phyloP scores from a whole-genome alignment of 2,329 filamentous ascomycete genomes.

The Coniochaeta hoffmannii region DNA sequence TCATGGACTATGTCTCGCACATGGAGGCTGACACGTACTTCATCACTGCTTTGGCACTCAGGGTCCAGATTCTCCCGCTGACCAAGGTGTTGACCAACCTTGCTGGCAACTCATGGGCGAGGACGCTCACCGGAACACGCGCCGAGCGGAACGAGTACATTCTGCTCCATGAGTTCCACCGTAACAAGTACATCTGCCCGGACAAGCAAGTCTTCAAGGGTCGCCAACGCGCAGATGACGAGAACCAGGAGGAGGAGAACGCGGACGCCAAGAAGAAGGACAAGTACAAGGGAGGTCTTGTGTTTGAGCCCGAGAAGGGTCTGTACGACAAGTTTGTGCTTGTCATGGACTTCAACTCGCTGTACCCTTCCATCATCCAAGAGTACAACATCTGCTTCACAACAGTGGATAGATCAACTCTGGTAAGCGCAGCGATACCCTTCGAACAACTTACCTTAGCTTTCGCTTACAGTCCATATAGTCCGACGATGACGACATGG shows the following conservation, averaged over 20 bases:
- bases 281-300: constrained; percentile 97
- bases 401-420: constrained; percentile 72
- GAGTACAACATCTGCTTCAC: constrained; percentile 99
- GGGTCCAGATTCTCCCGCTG: constrained; percentile 84
- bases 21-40: constrained; percentile 95
- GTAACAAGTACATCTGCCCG: constrained; percentile 95
- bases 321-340: constrained; percentile 97
- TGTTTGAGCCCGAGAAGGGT: constrained; percentile 96
- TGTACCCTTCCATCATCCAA: constrained; percentile 98
- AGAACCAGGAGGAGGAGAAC: constrained; percentile 58
- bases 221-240: constrained; percentile 65
- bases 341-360: constrained; percentile 99
- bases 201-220: constrained; percentile 83
- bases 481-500: constrained; percentile 74
- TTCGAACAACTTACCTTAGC: neutral
- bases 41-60: constrained; percentile 81
- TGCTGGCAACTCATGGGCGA: constrained; percentile 96
- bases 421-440: constrained; percentile 44
- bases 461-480: constrained; percentile 28
- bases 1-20: constrained; percentile 90
- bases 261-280: constrained; percentile 92
- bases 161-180: constrained; percentile 91
- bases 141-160: constrained; percentile 99
- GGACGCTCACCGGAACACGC: constrained; percentile 89
- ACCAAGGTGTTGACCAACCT: constrained; percentile 95